Base-by-base conservation (phyloP, 2,329 filamentous ascomycete species). In the Trichoderma asperellum region DNA sequence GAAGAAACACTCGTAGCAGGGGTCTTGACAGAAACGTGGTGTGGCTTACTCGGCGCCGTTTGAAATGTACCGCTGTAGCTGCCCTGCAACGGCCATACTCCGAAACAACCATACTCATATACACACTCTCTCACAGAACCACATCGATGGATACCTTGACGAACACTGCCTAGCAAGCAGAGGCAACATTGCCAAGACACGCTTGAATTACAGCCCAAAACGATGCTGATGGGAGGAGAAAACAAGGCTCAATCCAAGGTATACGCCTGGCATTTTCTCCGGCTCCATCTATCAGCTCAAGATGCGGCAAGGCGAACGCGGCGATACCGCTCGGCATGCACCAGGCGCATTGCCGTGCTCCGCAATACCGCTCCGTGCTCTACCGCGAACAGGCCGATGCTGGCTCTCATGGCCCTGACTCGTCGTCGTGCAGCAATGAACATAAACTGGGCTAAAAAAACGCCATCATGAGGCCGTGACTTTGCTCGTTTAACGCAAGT, bases 221-320 rank as follows among this genome's bases (percentile, higher is more conserved):
- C 7, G 53, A 67, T 29, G 64, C 55, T 7, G 64, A 59, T 34
- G 37, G 29, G 55, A 21, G 35, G 4, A 24, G 5, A 32, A 37
- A 49, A 49, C 55, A 67, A 37, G 64, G 55, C 59, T 49, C 37
- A 49, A 21, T 49, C 53, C 21, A 53, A 52, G 35, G 61, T 24
- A 34, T 37, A 64, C 14, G 16, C 10, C 58, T 52, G n/a, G 64
- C 29, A 52, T 59, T 58, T 49, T 67, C 55, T 40, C 40, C 55
- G 64, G 40, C 64, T 59, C 64, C 64, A 67, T 67, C 64, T 67
- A 58, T 67, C 64, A 67, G 64, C 64, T 67, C 64, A 67, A 67
- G 64, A 67, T 67, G 64, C 64, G 55, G 64, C 64, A 55, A 67
- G 64, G 64, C 64, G 55, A 67, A 59, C 64, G 16, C 64, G 64